phyloP scores from a whole-genome alignment of 169 alveolate species.

The Theileria orientalis region DNA sequence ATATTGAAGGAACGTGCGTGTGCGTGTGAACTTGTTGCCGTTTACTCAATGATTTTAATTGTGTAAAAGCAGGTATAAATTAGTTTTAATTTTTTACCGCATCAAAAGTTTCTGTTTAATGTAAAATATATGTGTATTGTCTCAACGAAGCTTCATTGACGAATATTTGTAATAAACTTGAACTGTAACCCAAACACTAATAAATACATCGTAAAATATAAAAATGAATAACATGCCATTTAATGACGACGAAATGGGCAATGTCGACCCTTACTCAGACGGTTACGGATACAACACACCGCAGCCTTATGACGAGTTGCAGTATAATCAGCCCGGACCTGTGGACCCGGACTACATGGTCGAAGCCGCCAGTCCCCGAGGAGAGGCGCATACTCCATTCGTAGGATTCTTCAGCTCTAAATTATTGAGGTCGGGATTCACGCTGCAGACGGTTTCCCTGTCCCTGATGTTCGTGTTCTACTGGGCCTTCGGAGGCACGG shows the following conservation, averaged over 20 bases:
- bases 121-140: neutral
- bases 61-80: neutral
- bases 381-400: slow-evolving; percentile 82
- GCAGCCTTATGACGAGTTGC: slow-evolving; percentile 30
- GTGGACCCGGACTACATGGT: slow-evolving; percentile 69
- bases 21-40: slow-evolving; percentile 26
- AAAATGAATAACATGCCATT: slow-evolving; percentile 55
- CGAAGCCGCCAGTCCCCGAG: slow-evolving; percentile 79
- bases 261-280: slow-evolving; percentile 38
- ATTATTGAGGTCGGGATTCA: slow-evolving; percentile 75
- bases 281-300: slow-evolving; percentile 43
- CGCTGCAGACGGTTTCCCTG: slow-evolving; percentile 75
- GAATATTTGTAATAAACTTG: neutral
- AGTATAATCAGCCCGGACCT: slow-evolving; percentile 54
- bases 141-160: neutral
- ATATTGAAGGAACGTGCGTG: slow-evolving; percentile 22
- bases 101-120: neutral
- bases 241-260: slow-evolving; percentile 42
- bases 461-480: slow-evolving; percentile 78
- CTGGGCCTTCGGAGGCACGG: slow-evolving; percentile 84
- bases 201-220: slow-evolving; percentile 3
- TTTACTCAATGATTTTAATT: neutral
- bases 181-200: neutral
- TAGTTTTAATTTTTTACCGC: neutral
- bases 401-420: slow-evolving; percentile 77